These are phyloP conservation scores for Chiua virens DNA, from an alignment of 768 basidiomycete genomes.

Conservation along the genomic window DNA sequence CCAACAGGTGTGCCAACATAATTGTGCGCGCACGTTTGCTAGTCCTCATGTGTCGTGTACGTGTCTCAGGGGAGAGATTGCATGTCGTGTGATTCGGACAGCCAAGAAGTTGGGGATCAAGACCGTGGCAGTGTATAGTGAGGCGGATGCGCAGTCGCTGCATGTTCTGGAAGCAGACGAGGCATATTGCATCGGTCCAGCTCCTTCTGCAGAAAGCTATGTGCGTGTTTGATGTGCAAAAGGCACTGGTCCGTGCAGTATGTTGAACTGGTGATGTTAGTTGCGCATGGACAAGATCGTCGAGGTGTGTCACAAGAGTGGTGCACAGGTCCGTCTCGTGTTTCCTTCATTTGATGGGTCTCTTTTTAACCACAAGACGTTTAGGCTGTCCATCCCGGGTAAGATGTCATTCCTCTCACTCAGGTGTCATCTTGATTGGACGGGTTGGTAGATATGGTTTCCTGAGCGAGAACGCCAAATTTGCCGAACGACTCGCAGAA, in stretches of 20 bases:
- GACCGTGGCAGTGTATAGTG: slow-evolving; percentile 91
- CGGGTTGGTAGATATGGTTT: slow-evolving; percentile 70
- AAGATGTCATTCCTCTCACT: slow-evolving; percentile 17
- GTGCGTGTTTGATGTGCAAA: slow-evolving; percentile 43
- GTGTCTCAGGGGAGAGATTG: slow-evolving; percentile 81
- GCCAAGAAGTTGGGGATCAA: slow-evolving; percentile 84
- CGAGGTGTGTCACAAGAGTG: slow-evolving; percentile 74
- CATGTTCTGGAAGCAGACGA: slow-evolving; percentile 89
- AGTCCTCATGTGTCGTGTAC: background rate
- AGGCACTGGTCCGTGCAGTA: background rate
- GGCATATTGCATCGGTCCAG: slow-evolving; percentile 92
- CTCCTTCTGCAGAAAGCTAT: slow-evolving; percentile 85
- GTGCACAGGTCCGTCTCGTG: slow-evolving; percentile 67
- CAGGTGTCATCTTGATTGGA: background rate
- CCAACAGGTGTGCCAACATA: slow-evolving; percentile 58
- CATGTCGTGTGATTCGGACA: slow-evolving; percentile 91
- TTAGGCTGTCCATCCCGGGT: slow-evolving; percentile 93
- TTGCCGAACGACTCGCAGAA: slow-evolving; percentile 69
- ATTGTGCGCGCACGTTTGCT: background rate
- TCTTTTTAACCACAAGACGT: background rate
- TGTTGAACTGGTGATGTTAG: slow-evolving; percentile 38
- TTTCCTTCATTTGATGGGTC: background rate
- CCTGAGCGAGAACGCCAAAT: slow-evolving; percentile 86
- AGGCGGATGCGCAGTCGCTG: slow-evolving; percentile 76
- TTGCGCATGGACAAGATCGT: slow-evolving; percentile 87